Conservation (phyloP, 1,284 basidiomycete genomes). For the Ceratorhiza oryzae-sativae region DNA sequence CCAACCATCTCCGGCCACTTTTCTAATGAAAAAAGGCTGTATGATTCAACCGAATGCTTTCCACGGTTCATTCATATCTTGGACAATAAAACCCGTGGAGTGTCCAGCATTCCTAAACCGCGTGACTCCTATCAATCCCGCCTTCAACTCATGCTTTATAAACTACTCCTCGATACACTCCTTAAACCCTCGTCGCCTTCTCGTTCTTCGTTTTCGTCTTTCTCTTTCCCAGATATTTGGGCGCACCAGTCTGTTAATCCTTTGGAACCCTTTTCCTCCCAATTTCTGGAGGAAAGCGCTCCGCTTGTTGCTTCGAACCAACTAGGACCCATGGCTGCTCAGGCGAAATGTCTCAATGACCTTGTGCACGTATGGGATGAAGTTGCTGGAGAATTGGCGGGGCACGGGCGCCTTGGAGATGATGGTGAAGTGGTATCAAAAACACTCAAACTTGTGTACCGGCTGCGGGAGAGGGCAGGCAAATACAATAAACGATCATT, state of each 20-base stretch:
- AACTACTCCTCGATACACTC: constrained; percentile 68
- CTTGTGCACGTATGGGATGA: constrained; percentile 48
- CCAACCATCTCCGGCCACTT: constrained; percentile 17
- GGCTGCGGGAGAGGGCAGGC: constrained; percentile 42
- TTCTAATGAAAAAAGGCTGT: background rate
- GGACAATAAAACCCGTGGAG: constrained; percentile 79
- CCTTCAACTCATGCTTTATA: constrained; percentile 87
- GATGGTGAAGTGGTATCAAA: constrained; percentile 46
- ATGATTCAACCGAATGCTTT: constrained; percentile 9
- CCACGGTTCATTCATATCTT: constrained; percentile 60
- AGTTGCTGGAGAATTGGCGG: constrained; percentile 49
- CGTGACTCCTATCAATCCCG: constrained; percentile 69
- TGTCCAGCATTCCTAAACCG: constrained; percentile 62
- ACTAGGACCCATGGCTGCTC: constrained; percentile 45
- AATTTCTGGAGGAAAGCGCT: constrained; percentile 24
- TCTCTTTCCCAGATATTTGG: constrained; percentile 67
- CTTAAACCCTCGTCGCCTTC: constrained; percentile 50
- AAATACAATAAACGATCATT: constrained; percentile 37
- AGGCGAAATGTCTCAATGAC: constrained; percentile 48
- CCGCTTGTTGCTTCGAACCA: constrained; percentile 48
- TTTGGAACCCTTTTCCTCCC: constrained; percentile 1
- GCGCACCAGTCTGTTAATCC: constrained; percentile 59
- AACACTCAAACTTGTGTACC: constrained; percentile 52
- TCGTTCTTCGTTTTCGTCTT: constrained; percentile 33
- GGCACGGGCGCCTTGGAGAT: constrained; percentile 37